Base-by-base conservation (phyloP, 805 yeast genomes). In the Clavispora carvajalis region DNA sequence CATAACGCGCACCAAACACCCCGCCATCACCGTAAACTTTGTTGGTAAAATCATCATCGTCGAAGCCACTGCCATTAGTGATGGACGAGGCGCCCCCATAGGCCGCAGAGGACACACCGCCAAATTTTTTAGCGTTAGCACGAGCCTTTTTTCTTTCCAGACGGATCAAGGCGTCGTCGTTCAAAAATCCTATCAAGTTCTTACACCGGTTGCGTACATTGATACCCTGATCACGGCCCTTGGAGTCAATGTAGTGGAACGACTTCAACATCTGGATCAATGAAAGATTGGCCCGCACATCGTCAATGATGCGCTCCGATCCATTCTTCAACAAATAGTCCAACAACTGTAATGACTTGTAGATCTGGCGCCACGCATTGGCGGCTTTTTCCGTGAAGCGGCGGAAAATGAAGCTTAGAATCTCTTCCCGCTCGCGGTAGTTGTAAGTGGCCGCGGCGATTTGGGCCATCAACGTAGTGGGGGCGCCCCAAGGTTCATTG, bases 401-500 rank as follows among this genome's bases (percentile, higher is more conserved):
- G 53, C 95, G 73, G 58, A 82, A 82, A 21, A 84, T 74, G 79
- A 85, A 82, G 3, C 85, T 80, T 40, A 82, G 69, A 42, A 85
- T 77, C 58, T 85, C 95, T 55, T 83, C 90, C 43, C 95, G 65
- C 54, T 85, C 93, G 47, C 87, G 68, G 55, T 80, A 79, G 67
- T 86, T 88, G 66, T 86, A 87, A 3, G 99, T 93, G 2, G 95
- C 97, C 26, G 89, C 85, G 3, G 98, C 93, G 51, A 93, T 93
- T 58, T 90, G 93, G 47, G 87, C 86, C 99, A 93, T 93, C 57
- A 86, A 68, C 2, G 95, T 77, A 1, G 91, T 76, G 3, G 95
- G 79, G 2, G 96, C 91, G 7, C 99, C 99, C 99, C 99, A 93
- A 1, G 99, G 99, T 64, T 93, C 99, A 60, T 93, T 93, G 63